These are phyloP conservation scores for Citrus unshiu DNA, from an alignment of 345 rosid species.

Conservation along the genomic window DNA sequence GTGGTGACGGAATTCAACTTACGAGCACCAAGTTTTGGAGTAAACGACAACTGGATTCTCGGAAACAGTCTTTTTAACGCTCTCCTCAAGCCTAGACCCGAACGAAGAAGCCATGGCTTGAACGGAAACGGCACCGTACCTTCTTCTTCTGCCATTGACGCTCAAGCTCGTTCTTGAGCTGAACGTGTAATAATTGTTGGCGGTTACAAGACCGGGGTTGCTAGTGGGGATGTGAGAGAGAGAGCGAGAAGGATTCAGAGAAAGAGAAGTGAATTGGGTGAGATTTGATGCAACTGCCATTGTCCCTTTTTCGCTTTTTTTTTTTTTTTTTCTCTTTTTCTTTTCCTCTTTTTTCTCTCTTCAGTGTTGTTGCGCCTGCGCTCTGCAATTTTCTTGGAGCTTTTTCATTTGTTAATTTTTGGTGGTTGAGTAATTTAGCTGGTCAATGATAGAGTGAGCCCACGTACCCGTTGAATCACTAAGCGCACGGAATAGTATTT, in stretches of 20 bases:
- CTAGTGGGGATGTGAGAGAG: constrained; percentile 9
- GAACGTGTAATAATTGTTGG: not conserved
- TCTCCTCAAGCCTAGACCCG: constrained; percentile 82
- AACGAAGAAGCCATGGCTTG: constrained; percentile 70
- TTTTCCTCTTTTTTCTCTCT: not conserved
- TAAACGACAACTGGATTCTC: constrained; percentile 86
- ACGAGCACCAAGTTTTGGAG: constrained; percentile 98
- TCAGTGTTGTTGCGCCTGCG: not conserved
- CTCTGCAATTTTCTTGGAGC: constrained; percentile 2
- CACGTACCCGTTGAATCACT: too few species aligned
- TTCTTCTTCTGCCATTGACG: constrained; percentile 28
- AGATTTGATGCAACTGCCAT: constrained; percentile 57
- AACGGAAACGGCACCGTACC: constrained; percentile 31
- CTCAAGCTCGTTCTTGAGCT: constrained; percentile 15
- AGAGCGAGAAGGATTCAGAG: constrained; percentile 35
- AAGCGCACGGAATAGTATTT: rapidly evolving
- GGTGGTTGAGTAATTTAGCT: too few species aligned
- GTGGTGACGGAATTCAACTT: constrained; percentile 30
- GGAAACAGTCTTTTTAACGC: constrained; percentile 57
- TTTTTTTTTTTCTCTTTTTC: not conserved
- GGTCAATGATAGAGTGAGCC: too few species aligned
- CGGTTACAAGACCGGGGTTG: constrained; percentile 6
- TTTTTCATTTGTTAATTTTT: not conserved
- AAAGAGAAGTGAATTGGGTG: constrained; percentile 32
- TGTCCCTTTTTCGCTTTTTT: not conserved